Evolutionary conservation across 1,284 basidiomycete species (phyloP).

Genomic region (Vanrija sp.): DNA sequence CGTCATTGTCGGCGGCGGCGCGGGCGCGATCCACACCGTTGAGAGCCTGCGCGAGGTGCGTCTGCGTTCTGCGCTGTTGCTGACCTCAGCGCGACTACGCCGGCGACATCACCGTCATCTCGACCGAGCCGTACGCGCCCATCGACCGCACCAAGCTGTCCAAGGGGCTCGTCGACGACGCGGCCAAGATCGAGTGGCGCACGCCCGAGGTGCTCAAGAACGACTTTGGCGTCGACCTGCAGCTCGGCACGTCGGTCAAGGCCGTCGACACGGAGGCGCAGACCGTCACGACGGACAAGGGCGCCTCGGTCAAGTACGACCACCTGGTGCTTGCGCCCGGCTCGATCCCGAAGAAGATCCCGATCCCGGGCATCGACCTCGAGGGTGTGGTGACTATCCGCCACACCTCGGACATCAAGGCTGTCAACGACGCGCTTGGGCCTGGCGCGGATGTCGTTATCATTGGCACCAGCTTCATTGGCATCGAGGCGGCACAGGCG

Average conservation of each 20-base stretch:
- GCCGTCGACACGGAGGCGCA: constrained; percentile 62
- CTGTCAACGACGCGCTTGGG: constrained; percentile 58
- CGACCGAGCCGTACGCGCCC: constrained; percentile 74
- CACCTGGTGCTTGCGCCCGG: constrained; percentile 71
- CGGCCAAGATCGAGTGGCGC: constrained; percentile 71
- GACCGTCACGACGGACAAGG: constrained; percentile 59
- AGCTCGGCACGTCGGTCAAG: constrained; percentile 60
- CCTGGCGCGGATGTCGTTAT: constrained; percentile 76
- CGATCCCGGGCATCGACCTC: constrained; percentile 71
- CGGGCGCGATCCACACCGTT: constrained; percentile 72
- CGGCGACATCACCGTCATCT: constrained; percentile 72
- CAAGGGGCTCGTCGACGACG: constrained; percentile 76
- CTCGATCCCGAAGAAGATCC: constrained; percentile 60
- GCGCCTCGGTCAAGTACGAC: constrained; percentile 63
- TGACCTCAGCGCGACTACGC: constrained; percentile 65
- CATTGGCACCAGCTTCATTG: constrained; percentile 88
- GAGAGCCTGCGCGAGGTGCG: constrained; percentile 77
- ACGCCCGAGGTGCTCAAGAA: constrained; percentile 70
- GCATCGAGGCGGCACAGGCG: constrained; percentile 83
- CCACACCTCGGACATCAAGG: constrained; percentile 66
- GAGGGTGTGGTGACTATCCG: constrained; percentile 77
- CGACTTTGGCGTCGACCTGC: constrained; percentile 73
- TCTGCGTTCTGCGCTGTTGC: neutral
- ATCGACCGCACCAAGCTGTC: constrained; percentile 85
- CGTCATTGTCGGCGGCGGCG: constrained; percentile 77